These are phyloP conservation scores for Plenodomus lindquistii DNA, from an alignment of 2,329 filamentous ascomycete species.

Conservation along the genomic window DNA sequence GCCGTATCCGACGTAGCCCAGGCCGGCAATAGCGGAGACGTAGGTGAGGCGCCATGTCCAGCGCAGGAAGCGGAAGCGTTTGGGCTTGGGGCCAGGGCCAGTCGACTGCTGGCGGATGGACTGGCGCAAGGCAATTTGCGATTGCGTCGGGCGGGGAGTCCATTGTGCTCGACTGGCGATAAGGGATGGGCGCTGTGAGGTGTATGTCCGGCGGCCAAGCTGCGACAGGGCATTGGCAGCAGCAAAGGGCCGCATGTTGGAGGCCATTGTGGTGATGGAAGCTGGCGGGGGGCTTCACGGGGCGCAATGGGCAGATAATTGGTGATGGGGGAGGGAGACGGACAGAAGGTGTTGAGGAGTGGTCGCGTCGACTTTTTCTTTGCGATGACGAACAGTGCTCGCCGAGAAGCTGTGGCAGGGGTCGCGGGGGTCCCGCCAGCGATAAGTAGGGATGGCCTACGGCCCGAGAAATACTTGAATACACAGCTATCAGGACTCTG, in stretches of 20 bases:
- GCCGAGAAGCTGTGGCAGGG: conserved; percentile 9
- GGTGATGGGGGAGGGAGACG: conserved; percentile 7
- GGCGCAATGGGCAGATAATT: conserved; percentile 11
- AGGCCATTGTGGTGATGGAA: conserved; percentile 33
- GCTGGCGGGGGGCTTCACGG: conserved; percentile 11
- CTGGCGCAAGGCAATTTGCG: conserved; percentile 43
- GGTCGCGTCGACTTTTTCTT: conserved; percentile 27
- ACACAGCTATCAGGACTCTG: too few relatives aligned
- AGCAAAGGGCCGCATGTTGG: conserved; percentile 43
- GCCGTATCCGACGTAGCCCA: conserved; percentile 75
- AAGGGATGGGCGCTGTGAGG: conserved; percentile 39
- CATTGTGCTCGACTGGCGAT: conserved; percentile 40
- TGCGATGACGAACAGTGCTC: conserved; percentile 30
- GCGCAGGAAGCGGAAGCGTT: conserved; percentile 67
- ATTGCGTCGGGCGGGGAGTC: conserved; percentile 38
- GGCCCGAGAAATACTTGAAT: too few relatives aligned
- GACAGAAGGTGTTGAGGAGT: conserved; percentile 16
- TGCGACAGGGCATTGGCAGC: conserved; percentile 35
- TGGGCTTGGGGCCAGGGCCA: conserved; percentile 45
- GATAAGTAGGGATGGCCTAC: too few relatives aligned
- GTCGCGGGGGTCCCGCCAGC: too few relatives aligned
- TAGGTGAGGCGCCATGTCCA: conserved; percentile 86
- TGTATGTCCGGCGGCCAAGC: conserved; percentile 41
- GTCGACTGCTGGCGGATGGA: conserved; percentile 40
- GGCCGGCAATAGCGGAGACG: conserved; percentile 69